Base-by-base conservation (phyloP, 441 rosid genomes). In the Adansonia madagascariensis region DNA sequence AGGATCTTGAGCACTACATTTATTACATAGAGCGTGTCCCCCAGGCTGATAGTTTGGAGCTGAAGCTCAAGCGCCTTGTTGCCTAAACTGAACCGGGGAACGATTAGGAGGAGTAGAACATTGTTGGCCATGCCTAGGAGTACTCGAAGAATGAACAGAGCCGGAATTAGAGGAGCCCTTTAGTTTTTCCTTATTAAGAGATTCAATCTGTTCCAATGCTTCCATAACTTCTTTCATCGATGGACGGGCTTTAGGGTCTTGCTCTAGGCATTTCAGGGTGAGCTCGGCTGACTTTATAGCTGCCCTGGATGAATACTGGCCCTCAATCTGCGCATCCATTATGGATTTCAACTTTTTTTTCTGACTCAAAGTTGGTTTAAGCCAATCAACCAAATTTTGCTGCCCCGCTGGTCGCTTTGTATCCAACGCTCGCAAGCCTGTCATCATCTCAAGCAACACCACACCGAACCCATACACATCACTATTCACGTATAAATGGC, bases 381-480 rank as follows among this genome's bases (percentile, higher is more conserved):
- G 65, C 86, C 87, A 84, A 2, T 84, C 89, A 12, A 77, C 85
- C 78, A 86, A 73, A 71, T 64, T 82, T 24, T 84, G 85, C 71
- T 82, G 80, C 27, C 84, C 85, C 0, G 14, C 77, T 0, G 87
- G 83, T 15, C 89, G 81, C 46, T 15, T 82, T 2, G 65, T 49
- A 39, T 86, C 87, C 3, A 84, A 75, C 22, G 87, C 82, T 57
- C 87, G 75, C 67, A 82, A 39, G 18, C 89, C 84, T 0, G 87
- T 82, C 75, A 86, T 44, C 73, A 86, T 56, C 73, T 86, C 89
- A 4, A 84, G 81, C 20, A 86, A 75, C 71, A 86, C 84, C 15
- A 86, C 87, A 0, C 87, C 87, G 1, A 84, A 86, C 8, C 89
- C 85, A 4, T 84, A 86, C 43, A 86, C 89, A 65, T 86, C 89